These are phyloP conservation scores for Phytophthora syringae DNA, from an alignment of 352 stramenopile genomes.

Conservation along the genomic window DNA sequence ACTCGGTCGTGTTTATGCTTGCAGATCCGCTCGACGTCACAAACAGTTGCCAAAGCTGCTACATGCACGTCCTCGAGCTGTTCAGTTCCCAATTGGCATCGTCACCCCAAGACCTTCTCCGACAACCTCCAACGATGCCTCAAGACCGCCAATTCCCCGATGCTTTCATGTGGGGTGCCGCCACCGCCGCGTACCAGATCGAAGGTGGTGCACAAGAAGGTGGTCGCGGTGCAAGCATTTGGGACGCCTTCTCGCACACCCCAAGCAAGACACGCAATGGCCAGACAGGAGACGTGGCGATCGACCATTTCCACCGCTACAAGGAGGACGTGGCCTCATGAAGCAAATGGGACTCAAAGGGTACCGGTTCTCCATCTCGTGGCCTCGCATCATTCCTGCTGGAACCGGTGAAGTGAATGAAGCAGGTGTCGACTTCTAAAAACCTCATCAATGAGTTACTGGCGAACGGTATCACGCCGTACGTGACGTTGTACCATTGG, in stretches of 20 bases:
- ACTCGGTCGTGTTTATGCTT: slow-evolving; percentile 14
- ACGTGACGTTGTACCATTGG: slow-evolving; percentile 97
- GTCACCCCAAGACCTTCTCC: neutral
- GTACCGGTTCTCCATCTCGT: slow-evolving; percentile 94
- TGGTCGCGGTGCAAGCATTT: slow-evolving; percentile 87
- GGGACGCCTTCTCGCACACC: slow-evolving; percentile 88
- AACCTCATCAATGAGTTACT: slow-evolving; percentile 91
- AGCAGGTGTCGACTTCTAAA: slow-evolving; percentile 92
- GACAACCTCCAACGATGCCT: slow-evolving; percentile 17
- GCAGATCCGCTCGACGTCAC: neutral
- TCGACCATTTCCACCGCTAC: slow-evolving; percentile 92
- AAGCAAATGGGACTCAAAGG: slow-evolving; percentile 87
- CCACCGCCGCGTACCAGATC: too few species aligned
- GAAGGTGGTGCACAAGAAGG: slow-evolving; percentile 89
- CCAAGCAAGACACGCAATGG: slow-evolving; percentile 69
- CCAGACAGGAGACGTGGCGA: slow-evolving; percentile 87
- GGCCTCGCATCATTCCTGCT: slow-evolving; percentile 91
- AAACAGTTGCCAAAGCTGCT: slow-evolving; percentile 10
- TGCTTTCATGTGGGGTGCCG: slow-evolving; percentile 93
- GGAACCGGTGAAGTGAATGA: slow-evolving; percentile 83
- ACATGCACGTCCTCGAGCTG: neutral
- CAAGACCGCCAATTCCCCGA: slow-evolving; percentile 51
- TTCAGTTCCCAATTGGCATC: slow-evolving; percentile 17
- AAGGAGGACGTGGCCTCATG: slow-evolving; percentile 93
- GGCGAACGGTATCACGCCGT: slow-evolving; percentile 83